Base-by-base conservation (phyloP, 1,284 basidiomycete species). In the Boletus putidus region DNA sequence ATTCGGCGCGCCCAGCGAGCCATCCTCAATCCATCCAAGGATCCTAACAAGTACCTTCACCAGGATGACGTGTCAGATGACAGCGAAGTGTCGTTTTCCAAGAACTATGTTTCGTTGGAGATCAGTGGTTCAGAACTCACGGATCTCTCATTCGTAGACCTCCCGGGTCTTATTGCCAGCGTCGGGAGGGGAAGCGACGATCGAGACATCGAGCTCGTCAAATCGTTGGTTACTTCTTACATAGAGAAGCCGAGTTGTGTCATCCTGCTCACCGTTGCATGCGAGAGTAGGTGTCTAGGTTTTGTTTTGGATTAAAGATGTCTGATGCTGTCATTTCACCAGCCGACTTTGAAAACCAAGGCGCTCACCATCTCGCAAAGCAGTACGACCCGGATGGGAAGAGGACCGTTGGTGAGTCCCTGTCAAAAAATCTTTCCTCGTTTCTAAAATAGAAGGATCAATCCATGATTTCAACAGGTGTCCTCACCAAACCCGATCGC, bases 321-420 rank as follows among this genome's bases (percentile, higher is more conserved):
- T 23, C 48, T 62, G 25, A 61, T 20, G 18, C 40, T 4, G 5
- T 16, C n/a, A 2, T 23, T 48, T 14, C 11, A 37, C 6, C 60
- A 91, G 89, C 85, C 60, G 89, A 91, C 55, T 86, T 86, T n/a
- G 85, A 90, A 61, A 91, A 89, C 46, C 88, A 91, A 69, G 84
- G 82, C 0, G 88, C 87, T 0, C 80, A 85, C 52, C 72, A 78
- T 23, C 73, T 91, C 0, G 82, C 87, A 0, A 84, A 82, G 54
- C 57, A 76, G 6, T 71, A 81, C 46, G 88, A 91, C 65, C 81
- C 81, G 0, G 71, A 80, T 0, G 87, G 88, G 0, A 77, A 78
- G 54, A 77, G 88, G 4, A 92, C 89, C 0, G 86, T 91, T 29
- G 89, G 90, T 88, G 58, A 39, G 80, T 68, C 27, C 6, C 12